Percentiles rank a stretch among this genome's conserved stretches.
Conservation (phyloP, 2,329 filamentous ascomycete genomes). For the Nigrospora osmanthi region DNA sequence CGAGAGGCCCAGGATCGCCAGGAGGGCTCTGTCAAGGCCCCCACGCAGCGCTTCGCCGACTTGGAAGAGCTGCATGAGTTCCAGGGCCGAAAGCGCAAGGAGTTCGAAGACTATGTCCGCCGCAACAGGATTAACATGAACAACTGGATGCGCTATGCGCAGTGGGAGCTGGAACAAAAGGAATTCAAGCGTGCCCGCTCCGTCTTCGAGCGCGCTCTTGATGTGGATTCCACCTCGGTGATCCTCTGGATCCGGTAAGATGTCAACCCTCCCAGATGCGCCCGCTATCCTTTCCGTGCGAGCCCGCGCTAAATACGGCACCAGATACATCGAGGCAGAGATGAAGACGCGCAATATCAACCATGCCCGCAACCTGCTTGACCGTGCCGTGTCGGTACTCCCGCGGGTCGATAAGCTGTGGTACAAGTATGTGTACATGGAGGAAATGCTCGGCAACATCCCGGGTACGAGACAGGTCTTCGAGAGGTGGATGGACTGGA, state of each 20-base stretch:
- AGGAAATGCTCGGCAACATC: slow-evolving; percentile 94
- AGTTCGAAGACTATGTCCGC: slow-evolving; percentile 96
- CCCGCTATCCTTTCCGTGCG: no score
- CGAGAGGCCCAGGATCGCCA: slow-evolving; percentile 96
- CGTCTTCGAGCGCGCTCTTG: slow-evolving; percentile 89
- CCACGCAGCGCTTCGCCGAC: slow-evolving; percentile 90
- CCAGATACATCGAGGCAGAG: slow-evolving; percentile 78
- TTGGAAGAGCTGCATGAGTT: slow-evolving; percentile 97
- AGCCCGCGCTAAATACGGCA: no score
- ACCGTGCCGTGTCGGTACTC: slow-evolving; percentile 87
- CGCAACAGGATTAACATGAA: slow-evolving; percentile 94
- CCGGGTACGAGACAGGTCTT: slow-evolving; percentile 89
- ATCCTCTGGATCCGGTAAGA: slow-evolving; percentile 68
- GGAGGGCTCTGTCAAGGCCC: slow-evolving; percentile 78
- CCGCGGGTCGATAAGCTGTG: slow-evolving; percentile 92
- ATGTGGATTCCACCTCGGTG: slow-evolving; percentile 82
- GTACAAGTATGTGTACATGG: slow-evolving; percentile 99
- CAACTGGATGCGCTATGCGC: slow-evolving; percentile 97
- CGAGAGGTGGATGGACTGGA: slow-evolving; percentile 98
- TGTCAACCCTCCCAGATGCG: no score
- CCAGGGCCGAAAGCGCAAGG: slow-evolving; percentile 90
- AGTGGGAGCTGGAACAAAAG: slow-evolving; percentile 97
- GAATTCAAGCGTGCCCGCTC: slow-evolving; percentile 87
- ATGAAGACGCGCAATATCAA: slow-evolving; percentile 96
- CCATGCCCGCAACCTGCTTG: slow-evolving; percentile 88